Base-by-base conservation (phyloP, 1,284 basidiomycete genomes). In the Acaromyces ingoldii region DNA sequence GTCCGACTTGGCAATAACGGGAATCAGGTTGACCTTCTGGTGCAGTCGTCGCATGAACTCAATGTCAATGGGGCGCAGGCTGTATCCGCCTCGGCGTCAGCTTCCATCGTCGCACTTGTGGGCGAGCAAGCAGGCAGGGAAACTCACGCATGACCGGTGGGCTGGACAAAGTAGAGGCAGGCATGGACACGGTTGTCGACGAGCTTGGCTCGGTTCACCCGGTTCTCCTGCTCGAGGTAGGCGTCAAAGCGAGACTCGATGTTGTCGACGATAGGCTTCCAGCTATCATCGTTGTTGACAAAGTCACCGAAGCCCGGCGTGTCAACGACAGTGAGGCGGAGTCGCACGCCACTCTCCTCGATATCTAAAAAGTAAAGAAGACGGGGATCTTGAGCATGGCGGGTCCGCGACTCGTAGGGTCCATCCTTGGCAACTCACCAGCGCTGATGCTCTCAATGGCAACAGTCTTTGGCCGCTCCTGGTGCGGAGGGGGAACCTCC, bases 211-310 rank as follows among this genome's bases (percentile, higher is more conserved):
- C 72, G 68, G 60, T 70, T 72, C 48, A 70, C 59, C 15, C 72
- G 63, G 57, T 74, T 74, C 63, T 74, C 72, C 60, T 74, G 72
- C 55, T 74, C 72, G 31, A 74, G 65, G 59, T 71, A 74, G 49
- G 63, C 57, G 54, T 74, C 72, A 54, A 72, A 72, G 39, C 72
- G 64, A 19, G 72, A 66, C 46, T 73, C 70, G 58, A 74, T 74
- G 57, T 72, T 72, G 53, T 74, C 68, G 29, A 72, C 63, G 49
- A 74, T 68, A 13, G 72, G 72, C 49, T 71, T 70, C 72, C 72
- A 74, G 58, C 67, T 69, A 24, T 69, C 63, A 37, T 71, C 68
- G 51, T 74, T 74, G 68, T 74, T 74, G 51, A 74, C 62, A 51
- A 60, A 74, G 60, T 74, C 72, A 37, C 70, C 72, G 47, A 72